Conservation (phyloP, 345 rosid species). For the Toxicodendron radicans region DNA sequence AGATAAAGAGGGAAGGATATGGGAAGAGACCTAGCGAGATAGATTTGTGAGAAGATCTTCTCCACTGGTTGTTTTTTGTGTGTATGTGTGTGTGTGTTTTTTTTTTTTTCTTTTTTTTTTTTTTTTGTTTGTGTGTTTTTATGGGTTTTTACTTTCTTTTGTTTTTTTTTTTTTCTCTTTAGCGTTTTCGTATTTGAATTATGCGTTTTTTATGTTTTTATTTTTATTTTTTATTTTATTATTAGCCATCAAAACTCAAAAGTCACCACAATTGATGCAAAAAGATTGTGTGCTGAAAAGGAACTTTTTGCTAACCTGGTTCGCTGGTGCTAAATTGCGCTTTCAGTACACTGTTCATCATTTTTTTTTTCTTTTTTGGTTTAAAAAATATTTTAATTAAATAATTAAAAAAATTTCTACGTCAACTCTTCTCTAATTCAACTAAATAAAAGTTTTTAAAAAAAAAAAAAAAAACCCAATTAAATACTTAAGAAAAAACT, state of each 20-base stretch:
- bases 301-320: neutral
- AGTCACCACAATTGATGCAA: neutral
- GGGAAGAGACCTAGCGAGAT: slow-evolving; percentile 16
- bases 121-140: too few species aligned
- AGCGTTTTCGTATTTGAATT: neutral
- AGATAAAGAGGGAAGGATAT: neutral
- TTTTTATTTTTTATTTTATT: neutral
- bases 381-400: too few species aligned
- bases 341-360: neutral
- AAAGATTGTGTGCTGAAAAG: neutral
- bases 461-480: too few species aligned
- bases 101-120: neutral
- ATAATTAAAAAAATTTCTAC: too few species aligned
- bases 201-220: neutral
- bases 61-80: slow-evolving; percentile 29
- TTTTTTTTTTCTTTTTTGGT: neutral
- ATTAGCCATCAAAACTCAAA: neutral
- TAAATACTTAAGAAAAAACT: too few species aligned
- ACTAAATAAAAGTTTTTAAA: too few species aligned
- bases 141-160: neutral
- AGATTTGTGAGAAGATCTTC: slow-evolving; percentile 38
- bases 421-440: too few species aligned
- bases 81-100: slow-evolving; percentile 4
- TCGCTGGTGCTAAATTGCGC: neutral
- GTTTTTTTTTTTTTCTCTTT: neutral